phyloP scores from a whole-genome alignment of 2,329 filamentous ascomycete genomes.

The Emericellopsis cladophorae region DNA sequence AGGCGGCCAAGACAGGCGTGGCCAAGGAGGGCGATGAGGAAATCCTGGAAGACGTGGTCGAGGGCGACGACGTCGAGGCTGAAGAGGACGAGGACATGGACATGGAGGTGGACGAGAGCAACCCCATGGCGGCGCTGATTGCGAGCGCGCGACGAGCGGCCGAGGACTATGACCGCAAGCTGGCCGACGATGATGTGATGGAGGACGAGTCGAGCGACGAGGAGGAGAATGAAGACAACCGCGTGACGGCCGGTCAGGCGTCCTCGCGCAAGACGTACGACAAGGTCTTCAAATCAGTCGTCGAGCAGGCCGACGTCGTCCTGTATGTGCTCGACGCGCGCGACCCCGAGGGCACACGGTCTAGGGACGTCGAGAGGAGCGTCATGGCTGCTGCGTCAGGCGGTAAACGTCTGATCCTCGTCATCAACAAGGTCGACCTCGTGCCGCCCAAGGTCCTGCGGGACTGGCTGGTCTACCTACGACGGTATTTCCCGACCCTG shows the following conservation, averaged over 20 bases:
- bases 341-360: slow-evolving; percentile 82
- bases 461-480: slow-evolving; percentile 72
- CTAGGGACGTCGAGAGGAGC: slow-evolving; percentile 78
- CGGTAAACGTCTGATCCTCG: slow-evolving; percentile 77
- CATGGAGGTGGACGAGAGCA: slow-evolving; percentile 52
- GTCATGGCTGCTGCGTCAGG: slow-evolving; percentile 79
- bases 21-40: slow-evolving; percentile 23
- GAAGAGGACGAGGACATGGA: slow-evolving; percentile 40
- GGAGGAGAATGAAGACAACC: slow-evolving; percentile 33
- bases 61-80: slow-evolving; percentile 27
- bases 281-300: slow-evolving; percentile 90
- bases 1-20: slow-evolving; percentile 47
- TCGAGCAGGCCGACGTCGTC: slow-evolving; percentile 79
- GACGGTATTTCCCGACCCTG: slow-evolving; percentile 81
- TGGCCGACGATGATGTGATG: slow-evolving; percentile 34
- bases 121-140: slow-evolving; percentile 85
- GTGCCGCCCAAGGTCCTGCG: slow-evolving; percentile 72
- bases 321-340: slow-evolving; percentile 89
- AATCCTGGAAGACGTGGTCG: slow-evolving; percentile 30
- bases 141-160: slow-evolving; percentile 73
- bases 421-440: slow-evolving; percentile 93
- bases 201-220: slow-evolving; percentile 40
- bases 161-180: slow-evolving; percentile 56
- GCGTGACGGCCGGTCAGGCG: slow-evolving; percentile 37
- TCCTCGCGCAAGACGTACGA: slow-evolving; percentile 79